phyloP scores from a whole-genome alignment of 2,329 filamentous ascomycete species.

The Furcasterigmium sp. region DNA sequence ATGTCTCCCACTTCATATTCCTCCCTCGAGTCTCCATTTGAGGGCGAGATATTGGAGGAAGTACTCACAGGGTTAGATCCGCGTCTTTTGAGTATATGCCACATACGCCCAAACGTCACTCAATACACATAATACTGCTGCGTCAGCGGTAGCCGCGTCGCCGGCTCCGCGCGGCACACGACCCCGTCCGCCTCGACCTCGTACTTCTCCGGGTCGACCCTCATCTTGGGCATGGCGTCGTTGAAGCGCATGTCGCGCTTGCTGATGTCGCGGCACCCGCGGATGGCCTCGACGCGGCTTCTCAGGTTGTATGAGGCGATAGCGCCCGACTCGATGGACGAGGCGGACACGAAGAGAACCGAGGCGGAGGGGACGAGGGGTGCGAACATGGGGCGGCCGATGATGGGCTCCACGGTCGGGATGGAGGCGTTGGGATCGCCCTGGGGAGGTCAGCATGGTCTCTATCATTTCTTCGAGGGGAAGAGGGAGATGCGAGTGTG shows the following conservation, averaged over 20 bases:
- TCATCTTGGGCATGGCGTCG: conserved; percentile 77
- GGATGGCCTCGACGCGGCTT: conserved; percentile 77
- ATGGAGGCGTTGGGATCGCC: conserved; percentile 81
- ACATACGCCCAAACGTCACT: no score
- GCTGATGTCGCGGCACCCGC: conserved; percentile 65
- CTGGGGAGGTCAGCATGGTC: conserved; percentile 28
- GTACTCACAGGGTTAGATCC: no score
- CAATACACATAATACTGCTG: conserved; percentile 76
- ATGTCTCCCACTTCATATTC: no score
- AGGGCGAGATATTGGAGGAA: no score
- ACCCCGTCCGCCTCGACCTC: conserved; percentile 78
- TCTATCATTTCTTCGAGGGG: no score
- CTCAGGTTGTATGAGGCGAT: conserved; percentile 68
- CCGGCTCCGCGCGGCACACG: conserved; percentile 68
- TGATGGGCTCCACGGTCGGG: conserved; percentile 79
- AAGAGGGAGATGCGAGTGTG: no score
- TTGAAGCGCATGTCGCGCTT: conserved; percentile 94
- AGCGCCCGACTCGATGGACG: conserved; percentile 61
- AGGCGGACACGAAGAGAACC: conserved; percentile 77
- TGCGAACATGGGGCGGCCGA: conserved; percentile 83
- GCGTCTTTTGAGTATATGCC: no score
- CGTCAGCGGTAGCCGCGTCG: conserved; percentile 65
- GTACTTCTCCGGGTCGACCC: conserved; percentile 87
- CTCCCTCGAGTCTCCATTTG: no score
- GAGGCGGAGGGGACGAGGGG: conserved; percentile 65